A percentile compares a stretch with the other conserved stretches of the same genome.
These are phyloP conservation scores for Datisca glomerata DNA, from an alignment of 306 rosid genomes.

Conservation along the genomic window DNA sequence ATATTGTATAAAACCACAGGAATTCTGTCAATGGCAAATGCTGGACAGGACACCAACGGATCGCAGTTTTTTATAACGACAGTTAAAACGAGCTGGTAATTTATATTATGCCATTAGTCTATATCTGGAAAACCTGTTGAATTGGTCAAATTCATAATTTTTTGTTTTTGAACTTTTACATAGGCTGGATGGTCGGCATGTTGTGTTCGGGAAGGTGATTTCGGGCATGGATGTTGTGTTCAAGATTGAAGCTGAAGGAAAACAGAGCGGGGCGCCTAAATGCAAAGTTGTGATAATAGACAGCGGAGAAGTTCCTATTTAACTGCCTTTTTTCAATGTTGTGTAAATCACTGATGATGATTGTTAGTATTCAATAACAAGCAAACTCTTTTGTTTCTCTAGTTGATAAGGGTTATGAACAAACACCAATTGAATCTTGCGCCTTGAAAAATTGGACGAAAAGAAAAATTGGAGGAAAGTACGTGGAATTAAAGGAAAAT, in stretches of 20 bases:
- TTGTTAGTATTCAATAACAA: too few relatives aligned
- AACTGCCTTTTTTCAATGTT: too few relatives aligned
- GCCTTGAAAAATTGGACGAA: too few relatives aligned
- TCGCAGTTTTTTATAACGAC: slow-evolving; percentile 90
- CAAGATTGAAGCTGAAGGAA: slow-evolving; percentile 41
- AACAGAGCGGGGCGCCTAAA: slow-evolving; percentile 20
- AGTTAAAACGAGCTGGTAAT: slow-evolving; percentile 66
- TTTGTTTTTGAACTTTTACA: slow-evolving; percentile 14
- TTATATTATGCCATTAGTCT: too few relatives aligned
- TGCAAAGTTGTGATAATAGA: slow-evolving; percentile 26
- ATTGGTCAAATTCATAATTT: background rate
- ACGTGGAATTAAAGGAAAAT: too few relatives aligned
- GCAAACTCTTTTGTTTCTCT: too few relatives aligned
- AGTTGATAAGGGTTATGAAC: too few relatives aligned
- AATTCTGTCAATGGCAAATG: slow-evolving; percentile 77
- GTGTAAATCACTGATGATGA: too few relatives aligned
- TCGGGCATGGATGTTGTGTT: slow-evolving; percentile 41
- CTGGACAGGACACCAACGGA: slow-evolving; percentile 82
- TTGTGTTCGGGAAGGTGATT: slow-evolving; percentile 43
- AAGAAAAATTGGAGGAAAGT: too few relatives aligned
- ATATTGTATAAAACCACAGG: slow-evolving; percentile 26
- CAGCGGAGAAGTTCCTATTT: slow-evolving; percentile 40
- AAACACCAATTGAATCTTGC: too few relatives aligned
- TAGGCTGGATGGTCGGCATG: slow-evolving; percentile 84
- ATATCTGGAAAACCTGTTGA: background rate